Evolutionary conservation across 768 basidiomycete genomes (phyloP).

Genomic region (Auricularia auricula-judae): DNA sequence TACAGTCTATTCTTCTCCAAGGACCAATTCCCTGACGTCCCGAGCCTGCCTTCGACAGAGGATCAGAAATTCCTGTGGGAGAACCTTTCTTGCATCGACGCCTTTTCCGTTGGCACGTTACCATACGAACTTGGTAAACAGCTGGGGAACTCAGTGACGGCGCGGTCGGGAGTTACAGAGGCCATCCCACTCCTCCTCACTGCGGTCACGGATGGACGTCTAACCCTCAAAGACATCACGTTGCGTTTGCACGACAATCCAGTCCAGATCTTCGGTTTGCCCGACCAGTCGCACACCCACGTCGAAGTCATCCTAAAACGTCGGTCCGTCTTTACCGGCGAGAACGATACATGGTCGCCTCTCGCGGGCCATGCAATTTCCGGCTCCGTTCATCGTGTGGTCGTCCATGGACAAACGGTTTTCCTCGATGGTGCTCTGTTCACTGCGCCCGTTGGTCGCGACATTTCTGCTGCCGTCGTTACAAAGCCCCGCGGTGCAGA

Average conservation of each 20-base stretch:
- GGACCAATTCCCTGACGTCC: slow-evolving; percentile 57
- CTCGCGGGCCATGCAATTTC: slow-evolving; percentile 48
- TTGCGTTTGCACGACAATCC: slow-evolving; percentile 87
- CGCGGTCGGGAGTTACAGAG: slow-evolving; percentile 78
- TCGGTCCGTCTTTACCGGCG: slow-evolving; percentile 41
- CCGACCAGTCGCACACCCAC: slow-evolving; percentile 75
- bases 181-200: slow-evolving; percentile 78
- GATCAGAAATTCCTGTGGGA: slow-evolving; percentile 83
- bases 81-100: slow-evolving; percentile 74
- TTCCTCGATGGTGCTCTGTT: slow-evolving; percentile 78
- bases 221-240: slow-evolving; percentile 76
- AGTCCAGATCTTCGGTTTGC: slow-evolving; percentile 78
- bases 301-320: slow-evolving; percentile 91
- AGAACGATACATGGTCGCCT: slow-evolving; percentile 68
- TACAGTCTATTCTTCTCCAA: slow-evolving; percentile 82
- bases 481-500: slow-evolving; percentile 24
- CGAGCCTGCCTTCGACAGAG: slow-evolving; percentile 54
- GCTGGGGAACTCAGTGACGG: slow-evolving; percentile 45
- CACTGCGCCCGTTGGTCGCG: slow-evolving; percentile 49
- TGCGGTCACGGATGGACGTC: slow-evolving; percentile 67
- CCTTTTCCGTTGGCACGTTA: slow-evolving; percentile 78
- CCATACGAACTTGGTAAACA: slow-evolving; percentile 68
- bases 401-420: slow-evolving; percentile 79
- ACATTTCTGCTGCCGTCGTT: slow-evolving; percentile 53
- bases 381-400: slow-evolving; percentile 81